Evolutionary conservation across 108 stramenopile genomes (phyloP), one percentile per base, ranked within the genome.

Genomic region (Nitzschia inconspicua): DNA sequence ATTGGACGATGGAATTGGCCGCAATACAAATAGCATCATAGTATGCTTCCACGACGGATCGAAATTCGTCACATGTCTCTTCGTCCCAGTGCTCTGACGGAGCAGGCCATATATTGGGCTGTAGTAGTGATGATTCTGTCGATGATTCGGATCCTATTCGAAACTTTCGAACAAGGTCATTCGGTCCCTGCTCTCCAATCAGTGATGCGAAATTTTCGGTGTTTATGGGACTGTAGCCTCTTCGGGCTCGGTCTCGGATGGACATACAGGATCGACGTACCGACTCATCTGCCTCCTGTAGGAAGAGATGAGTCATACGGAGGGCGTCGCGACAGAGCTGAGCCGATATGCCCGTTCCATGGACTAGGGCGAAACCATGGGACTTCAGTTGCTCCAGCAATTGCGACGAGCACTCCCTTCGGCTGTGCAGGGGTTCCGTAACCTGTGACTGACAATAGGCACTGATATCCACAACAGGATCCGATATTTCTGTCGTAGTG

Each of bases 161-260:
- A 53, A 81, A 85, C 50, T 88, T 88, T 22, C 75, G 79, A 18
- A 88, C 87, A 29, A 85, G 57, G 65, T 88, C 87, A 58, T 88
- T 88, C 14, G 83, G 81, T 13, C 82, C 87, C 2, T 72, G 35
- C 48, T 72, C 34, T 22, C 83, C 81, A 16, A 88, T 48, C 34
- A 88, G 60, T 0, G 79, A 81, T 4, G 83, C 82, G 71, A 88
- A 88, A 43, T 88, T 88, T 57, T 88, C 87, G 0, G 77, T 77
- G 44, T 63, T 54, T 62, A 80, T 80, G 25, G 87, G 87, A 66
- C 67, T 70, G 30, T 88, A 88, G 18, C 87, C 87, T 20, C 87
- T 57, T 22, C 87, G 59, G 29, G 87, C 83, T 26, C 87, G 64
- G 62, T 88, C 87, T 57, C 68, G 78, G 11, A 71, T 54, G 13